These are phyloP conservation scores for Cudoniella acicularis DNA, from an alignment of 495 filamentous ascomycete genomes.

Conservation along the genomic window DNA sequence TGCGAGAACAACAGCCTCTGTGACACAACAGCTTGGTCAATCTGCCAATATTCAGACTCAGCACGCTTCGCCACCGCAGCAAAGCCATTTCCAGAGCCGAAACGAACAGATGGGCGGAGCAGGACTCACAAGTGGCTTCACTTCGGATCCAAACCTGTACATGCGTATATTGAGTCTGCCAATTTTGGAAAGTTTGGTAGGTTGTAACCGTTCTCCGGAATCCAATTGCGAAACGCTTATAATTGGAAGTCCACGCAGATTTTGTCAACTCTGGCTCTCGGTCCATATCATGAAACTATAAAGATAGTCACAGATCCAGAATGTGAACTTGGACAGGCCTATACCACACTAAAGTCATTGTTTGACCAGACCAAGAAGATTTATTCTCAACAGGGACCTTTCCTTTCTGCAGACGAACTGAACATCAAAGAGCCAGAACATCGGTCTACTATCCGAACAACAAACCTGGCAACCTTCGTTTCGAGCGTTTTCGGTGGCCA, in stretches of 20 bases:
- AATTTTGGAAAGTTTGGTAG: slow-evolving; percentile 69
- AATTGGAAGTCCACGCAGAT: slow-evolving; percentile 62
- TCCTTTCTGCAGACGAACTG: slow-evolving; percentile 69
- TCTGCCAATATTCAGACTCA: neutral
- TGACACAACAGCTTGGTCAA: neutral
- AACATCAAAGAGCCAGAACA: slow-evolving; percentile 65
- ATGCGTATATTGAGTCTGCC: slow-evolving; percentile 67
- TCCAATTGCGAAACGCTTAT: slow-evolving; percentile 6
- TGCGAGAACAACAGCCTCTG: slow-evolving; percentile 17
- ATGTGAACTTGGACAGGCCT: slow-evolving; percentile 77
- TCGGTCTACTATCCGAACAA: slow-evolving; percentile 73
- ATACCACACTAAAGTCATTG: slow-evolving; percentile 69
- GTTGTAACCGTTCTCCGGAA: slow-evolving; percentile 13
- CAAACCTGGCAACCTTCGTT: slow-evolving; percentile 83
- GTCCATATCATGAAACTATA: slow-evolving; percentile 67
- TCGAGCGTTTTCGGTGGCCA: slow-evolving; percentile 78
- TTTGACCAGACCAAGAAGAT: slow-evolving; percentile 80
- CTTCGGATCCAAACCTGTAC: slow-evolving; percentile 36
- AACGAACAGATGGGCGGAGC: neutral
- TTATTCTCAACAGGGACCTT: slow-evolving; percentile 66
- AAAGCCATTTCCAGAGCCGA: neutral
- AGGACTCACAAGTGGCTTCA: slow-evolving; percentile 1
- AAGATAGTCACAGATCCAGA: slow-evolving; percentile 67
- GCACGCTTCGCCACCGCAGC: neutral
- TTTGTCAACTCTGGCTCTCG: slow-evolving; percentile 63